Evolutionary conservation across 495 filamentous ascomycete species (phyloP).

Genomic region (Daldinia vernicosa): DNA sequence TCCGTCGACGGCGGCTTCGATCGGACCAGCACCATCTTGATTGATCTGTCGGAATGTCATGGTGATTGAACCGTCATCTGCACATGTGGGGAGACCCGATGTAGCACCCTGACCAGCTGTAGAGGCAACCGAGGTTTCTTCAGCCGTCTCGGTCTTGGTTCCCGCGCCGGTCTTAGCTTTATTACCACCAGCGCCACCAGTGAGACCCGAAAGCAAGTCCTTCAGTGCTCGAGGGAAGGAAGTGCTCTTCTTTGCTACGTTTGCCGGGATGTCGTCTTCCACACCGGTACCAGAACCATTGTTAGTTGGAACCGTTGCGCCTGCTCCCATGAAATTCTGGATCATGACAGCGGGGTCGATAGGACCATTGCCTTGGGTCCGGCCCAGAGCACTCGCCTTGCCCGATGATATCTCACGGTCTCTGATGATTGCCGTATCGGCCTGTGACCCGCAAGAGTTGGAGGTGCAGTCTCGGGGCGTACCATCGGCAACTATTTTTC

Average conservation of each 20-base stretch:
- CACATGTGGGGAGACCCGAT: conserved; percentile 61
- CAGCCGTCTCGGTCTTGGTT: conserved; percentile 48
- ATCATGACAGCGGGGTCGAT: conserved; percentile 59
- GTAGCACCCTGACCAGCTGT: conserved; percentile 53
- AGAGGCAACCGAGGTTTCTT: conserved; percentile 55
- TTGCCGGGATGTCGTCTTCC: conserved; percentile 47
- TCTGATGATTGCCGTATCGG: conserved; percentile 65
- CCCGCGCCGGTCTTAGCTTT: conserved; percentile 35
- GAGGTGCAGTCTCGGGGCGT: conserved; percentile 65
- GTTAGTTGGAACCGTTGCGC: conserved; percentile 48
- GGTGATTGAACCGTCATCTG: conserved; percentile 63
- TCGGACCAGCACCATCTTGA: conserved; percentile 62
- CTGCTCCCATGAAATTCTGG: conserved; percentile 54
- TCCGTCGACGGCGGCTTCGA: conserved; percentile 58
- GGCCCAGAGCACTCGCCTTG: conserved; percentile 63
- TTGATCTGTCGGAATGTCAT: conserved; percentile 66
- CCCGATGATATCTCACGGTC: conserved; percentile 53
- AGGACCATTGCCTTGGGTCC: conserved; percentile 64
- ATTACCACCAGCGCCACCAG: conserved; percentile 3
- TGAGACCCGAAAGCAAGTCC: conserved; percentile 35
- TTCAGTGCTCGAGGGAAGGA: conserved; percentile 18
- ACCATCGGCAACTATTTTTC: conserved; percentile 60
- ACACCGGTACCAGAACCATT: conserved; percentile 46
- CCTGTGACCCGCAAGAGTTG: conserved; percentile 60
- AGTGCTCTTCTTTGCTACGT: conserved; percentile 19